Evolutionary conservation across 1,284 basidiomycete genomes (phyloP).

Genomic region (Pisolithus thermaeus): DNA sequence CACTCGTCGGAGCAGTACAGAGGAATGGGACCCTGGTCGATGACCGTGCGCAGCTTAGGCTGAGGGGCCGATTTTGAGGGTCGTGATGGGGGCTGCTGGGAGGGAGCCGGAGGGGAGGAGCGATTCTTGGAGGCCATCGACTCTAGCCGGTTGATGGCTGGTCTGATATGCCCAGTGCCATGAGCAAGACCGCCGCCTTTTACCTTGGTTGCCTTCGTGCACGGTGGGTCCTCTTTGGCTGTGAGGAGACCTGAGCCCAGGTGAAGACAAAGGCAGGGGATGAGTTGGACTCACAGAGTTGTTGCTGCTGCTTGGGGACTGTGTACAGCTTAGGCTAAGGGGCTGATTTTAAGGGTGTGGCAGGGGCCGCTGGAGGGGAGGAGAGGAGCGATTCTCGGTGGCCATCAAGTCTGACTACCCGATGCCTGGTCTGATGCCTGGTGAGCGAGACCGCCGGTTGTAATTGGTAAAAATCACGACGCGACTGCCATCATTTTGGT

Average conservation of each 20-base stretch:
- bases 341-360: conserved; percentile 20
- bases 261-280: conserved; percentile 16
- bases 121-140: conserved; percentile 22
- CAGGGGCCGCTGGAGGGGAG: conserved; percentile 16
- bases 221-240: too few species aligned
- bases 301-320: conserved; percentile 40
- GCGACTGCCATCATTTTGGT: too few species aligned
- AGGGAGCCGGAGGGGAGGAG: conserved; percentile 16
- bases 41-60: too few species aligned
- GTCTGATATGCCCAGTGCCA: conserved; percentile 54
- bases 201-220: conserved; percentile 37
- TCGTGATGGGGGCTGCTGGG: conserved; percentile 15
- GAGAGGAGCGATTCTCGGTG: conserved; percentile 16
- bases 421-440: conserved; percentile 46
- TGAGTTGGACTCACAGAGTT: conserved; percentile 8
- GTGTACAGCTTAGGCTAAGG: conserved; percentile 59
- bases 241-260: conserved; percentile 14
- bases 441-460: conserved; percentile 47
- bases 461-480: too few species aligned
- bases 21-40: too few species aligned
- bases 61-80: too few species aligned
- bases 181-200: conserved; percentile 49
- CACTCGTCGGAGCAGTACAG: too few species aligned
- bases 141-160: conserved; percentile 42
- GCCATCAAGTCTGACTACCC: conserved; percentile 36